Evolutionary conservation across 257 asterid species (phyloP).

Genomic region (Oldenlandia corymbosa): DNA sequence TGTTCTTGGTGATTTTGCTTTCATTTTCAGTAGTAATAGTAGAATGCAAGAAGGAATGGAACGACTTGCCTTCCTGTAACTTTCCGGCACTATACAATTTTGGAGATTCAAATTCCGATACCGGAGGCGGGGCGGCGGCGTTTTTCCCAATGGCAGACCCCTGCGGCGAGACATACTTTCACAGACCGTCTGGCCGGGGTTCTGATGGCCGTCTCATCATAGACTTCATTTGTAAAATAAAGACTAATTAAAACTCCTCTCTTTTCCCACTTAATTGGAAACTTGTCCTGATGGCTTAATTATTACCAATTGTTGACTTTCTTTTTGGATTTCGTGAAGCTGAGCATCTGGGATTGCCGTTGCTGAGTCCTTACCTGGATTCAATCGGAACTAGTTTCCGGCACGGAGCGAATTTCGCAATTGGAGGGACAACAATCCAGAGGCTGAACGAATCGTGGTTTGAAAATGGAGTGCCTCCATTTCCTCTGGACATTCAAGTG

Average conservation of each 20-base stretch:
- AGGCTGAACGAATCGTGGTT: slow-evolving; percentile 51
- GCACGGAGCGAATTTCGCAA: slow-evolving; percentile 71
- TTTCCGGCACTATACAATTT: slow-evolving; percentile 57
- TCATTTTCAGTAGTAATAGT: background rate
- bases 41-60: background rate
- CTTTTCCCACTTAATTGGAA: no score
- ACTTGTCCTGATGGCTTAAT: background rate
- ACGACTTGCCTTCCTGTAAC: slow-evolving; percentile 23
- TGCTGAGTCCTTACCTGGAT: slow-evolving; percentile 60
- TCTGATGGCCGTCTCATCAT: slow-evolving; percentile 67
- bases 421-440: slow-evolving; percentile 66
- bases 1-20: slow-evolving; percentile 6
- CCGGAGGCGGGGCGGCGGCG: slow-evolving; percentile 54
- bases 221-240: slow-evolving; percentile 56
- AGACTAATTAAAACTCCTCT: background rate
- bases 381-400: slow-evolving; percentile 44
- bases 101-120: slow-evolving; percentile 71
- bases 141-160: slow-evolving; percentile 46
- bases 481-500: slow-evolving; percentile 61
- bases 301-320: no score
- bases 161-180: slow-evolving; percentile 48
- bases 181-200: slow-evolving; percentile 46
- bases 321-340: slow-evolving; percentile 27
- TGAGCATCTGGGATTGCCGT: slow-evolving; percentile 46
- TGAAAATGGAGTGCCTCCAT: slow-evolving; percentile 50